Base-by-base conservation (phyloP, 2,329 filamentous ascomycete genomes). In the Aspergillus proliferans region DNA sequence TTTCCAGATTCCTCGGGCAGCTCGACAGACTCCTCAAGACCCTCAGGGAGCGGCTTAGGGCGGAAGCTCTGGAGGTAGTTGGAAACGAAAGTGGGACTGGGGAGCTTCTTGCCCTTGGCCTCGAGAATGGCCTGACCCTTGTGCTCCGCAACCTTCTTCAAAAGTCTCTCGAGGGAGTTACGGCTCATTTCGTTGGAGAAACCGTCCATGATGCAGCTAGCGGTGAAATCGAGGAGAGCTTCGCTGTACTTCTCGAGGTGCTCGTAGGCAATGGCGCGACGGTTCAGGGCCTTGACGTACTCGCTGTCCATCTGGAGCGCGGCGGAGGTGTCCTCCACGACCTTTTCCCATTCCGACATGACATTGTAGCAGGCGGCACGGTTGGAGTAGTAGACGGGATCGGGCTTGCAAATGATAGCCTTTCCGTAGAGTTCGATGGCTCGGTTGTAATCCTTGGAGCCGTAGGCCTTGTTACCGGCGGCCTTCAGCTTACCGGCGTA, bases 41-140 rank as follows among this genome's bases (percentile, higher is more conserved):
- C 92, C 53, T 78, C 82, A 3, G 93, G 92, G 2, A 88, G 81
- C 43, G 83, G 78, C 75, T 87, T 88, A 51, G 84, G 78, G 52
- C 93, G 87, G 86, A 98, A 98, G 76, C 92, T 97, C 75, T 97
- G 92, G 28, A 98, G 85, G 72, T 98, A 98, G 78, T 98, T 98
- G 66, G 90, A 89, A 58, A 98, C 91, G 61, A 97, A 98, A 10
- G 91, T 96, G 26, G 93, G 87, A 71, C 91, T 96, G 18, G 93
- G 93, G 45, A 98, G 81, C 74, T 88, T 92, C 75, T 89, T 87
- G 61, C 81, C 80, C 71, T 91, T 92, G 52, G 80, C 80, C 62
- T 80, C 82, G 48, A 98, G 78, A 65, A 98, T 95, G 56, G 83
- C 84, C 75, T 92, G 90, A 56, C 88, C 92, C 77, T 96, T 96